Conservation (phyloP, 805 yeast genomes). For the Saccharomycopsis fibuligera region DNA sequence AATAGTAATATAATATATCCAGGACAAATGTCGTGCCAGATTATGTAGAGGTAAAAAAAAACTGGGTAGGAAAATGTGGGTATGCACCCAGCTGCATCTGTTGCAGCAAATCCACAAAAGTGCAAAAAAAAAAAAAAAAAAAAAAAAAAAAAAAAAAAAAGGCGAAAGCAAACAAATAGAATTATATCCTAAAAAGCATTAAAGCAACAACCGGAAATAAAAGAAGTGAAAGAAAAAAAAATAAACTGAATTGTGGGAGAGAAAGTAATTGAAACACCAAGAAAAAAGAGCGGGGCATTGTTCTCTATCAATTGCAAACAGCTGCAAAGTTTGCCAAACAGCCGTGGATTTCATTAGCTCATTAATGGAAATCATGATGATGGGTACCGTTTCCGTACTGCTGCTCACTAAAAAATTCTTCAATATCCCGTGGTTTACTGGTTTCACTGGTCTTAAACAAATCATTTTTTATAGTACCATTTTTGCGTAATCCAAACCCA, state of each 20-base stretch:
- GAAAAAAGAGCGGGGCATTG: too few species aligned
- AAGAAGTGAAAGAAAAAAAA: background rate
- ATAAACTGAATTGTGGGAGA: background rate
- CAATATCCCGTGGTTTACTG: conserved; percentile 1
- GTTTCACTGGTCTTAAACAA: background rate
- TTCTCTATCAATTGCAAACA: too few species aligned
- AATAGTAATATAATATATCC: too few species aligned
- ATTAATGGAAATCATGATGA: too few species aligned
- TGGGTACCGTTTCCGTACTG: conserved; percentile 1
- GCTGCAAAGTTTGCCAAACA: too few species aligned
- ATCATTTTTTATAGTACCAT: conserved; percentile 17
- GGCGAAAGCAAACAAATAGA: too few species aligned
- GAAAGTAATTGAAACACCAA: background rate
- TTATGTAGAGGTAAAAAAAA: background rate
- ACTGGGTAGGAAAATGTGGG: background rate
- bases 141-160: background rate
- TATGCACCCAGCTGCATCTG: too few species aligned
- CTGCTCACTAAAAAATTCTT: conserved; percentile 1
- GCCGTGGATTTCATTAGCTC: too few species aligned
- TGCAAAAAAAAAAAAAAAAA: background rate
- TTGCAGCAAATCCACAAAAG: too few species aligned
- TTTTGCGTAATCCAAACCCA: conserved; percentile 17
- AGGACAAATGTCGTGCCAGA: too few species aligned
- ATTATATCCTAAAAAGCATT: too few species aligned
- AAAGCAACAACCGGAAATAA: too few species aligned